Evolutionary conservation across 352 stramenopile species (phyloP).

Genomic region (Pythium aristosporum): DNA sequence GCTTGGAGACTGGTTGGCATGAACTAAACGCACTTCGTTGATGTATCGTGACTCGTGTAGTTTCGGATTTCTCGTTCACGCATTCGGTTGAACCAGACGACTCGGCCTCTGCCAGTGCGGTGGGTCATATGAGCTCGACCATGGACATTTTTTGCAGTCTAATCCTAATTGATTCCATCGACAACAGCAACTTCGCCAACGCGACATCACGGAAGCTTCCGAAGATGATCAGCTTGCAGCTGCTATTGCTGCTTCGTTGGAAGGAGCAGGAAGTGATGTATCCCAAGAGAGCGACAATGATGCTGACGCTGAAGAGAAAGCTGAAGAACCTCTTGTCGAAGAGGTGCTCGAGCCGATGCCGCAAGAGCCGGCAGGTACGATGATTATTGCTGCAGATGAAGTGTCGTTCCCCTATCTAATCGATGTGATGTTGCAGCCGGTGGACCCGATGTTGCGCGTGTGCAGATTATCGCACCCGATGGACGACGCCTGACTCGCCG

Average conservation of each 20-base stretch:
- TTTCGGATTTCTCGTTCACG: slow-evolving; percentile 28
- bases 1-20: background rate
- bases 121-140: background rate
- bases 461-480: slow-evolving; percentile 71
- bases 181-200: background rate
- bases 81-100: slow-evolving; percentile 18
- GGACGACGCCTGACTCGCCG: slow-evolving; percentile 63
- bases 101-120: background rate
- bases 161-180: background rate
- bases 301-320: slow-evolving; percentile 45
- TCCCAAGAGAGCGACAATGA: slow-evolving; percentile 32
- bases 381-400: background rate
- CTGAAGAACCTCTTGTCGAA: slow-evolving; percentile 27
- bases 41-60: background rate
- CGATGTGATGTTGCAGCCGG: slow-evolving; percentile 35
- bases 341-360: slow-evolving; percentile 39
- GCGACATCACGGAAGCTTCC: slow-evolving; percentile 51
- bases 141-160: background rate
- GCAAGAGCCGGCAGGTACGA: slow-evolving; percentile 58
- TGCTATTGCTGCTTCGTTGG: slow-evolving; percentile 77
- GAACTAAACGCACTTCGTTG: background rate
- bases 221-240: slow-evolving; percentile 80
- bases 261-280: slow-evolving; percentile 42
- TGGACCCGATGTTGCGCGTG: slow-evolving; percentile 48
- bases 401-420: background rate